phyloP scores from a whole-genome alignment of 805 yeast species.

The Hyphopichia homilentoma region DNA sequence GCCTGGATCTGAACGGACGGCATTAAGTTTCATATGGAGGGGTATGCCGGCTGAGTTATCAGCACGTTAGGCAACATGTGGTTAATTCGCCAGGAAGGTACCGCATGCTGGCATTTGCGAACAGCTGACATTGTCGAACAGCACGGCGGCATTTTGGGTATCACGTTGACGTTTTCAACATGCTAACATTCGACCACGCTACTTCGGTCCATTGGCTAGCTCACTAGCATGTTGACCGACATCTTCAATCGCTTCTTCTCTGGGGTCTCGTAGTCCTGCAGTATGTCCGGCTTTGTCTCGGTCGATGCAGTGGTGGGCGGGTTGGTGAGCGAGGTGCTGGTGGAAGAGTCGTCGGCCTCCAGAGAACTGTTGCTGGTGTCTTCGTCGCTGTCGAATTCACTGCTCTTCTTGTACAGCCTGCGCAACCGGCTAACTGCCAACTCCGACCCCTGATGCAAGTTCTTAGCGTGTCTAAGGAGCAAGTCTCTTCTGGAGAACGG shows the following conservation, averaged over 20 bases:
- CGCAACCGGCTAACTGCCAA: conserved; percentile 40
- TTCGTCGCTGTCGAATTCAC: not conserved
- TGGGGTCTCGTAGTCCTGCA: conserved; percentile 20
- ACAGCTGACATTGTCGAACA: too few relatives aligned
- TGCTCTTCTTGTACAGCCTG: conserved; percentile 27
- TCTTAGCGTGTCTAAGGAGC: conserved; percentile 42
- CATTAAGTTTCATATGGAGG: too few relatives aligned
- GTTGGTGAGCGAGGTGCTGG: conserved; percentile 2
- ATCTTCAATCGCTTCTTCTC: conserved; percentile 33
- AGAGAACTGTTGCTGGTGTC: not conserved
- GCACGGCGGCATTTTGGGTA: too few relatives aligned
- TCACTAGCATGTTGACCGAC: conserved; percentile 41
- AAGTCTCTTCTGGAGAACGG: conserved; percentile 43
- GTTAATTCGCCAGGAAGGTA: too few relatives aligned
- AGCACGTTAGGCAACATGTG: too few relatives aligned
- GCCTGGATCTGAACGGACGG: too few relatives aligned
- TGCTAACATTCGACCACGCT: too few relatives aligned
- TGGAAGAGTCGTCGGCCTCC: not conserved
- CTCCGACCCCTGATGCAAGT: conserved; percentile 42
- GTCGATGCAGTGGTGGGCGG: conserved; percentile 1
- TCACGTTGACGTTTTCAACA: too few relatives aligned
- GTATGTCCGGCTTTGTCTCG: not conserved
- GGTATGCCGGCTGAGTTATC: too few relatives aligned
- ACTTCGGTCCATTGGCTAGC: too few relatives aligned
- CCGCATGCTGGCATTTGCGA: too few relatives aligned